Evolutionary conservation across 2,329 filamentous ascomycete species (phyloP), one percentile per base, ranked within the genome.

Genomic region (Pseudogymnoascus sp.): DNA sequence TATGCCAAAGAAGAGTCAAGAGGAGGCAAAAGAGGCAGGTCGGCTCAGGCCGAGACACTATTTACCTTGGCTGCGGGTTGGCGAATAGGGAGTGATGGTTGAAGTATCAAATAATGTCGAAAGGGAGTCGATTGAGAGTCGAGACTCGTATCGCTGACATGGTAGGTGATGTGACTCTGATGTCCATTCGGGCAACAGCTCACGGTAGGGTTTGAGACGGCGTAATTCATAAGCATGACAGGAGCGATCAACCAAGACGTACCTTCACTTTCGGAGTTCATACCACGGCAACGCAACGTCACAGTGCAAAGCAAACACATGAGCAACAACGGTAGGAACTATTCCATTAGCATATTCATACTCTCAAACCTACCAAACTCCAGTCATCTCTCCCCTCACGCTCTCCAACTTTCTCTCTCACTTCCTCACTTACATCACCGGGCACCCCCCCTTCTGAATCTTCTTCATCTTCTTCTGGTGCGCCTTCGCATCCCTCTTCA

Each of bases 351-450:
- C 25, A 47, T 39, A 47, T 37, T 43, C 37, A 47, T 38, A 22
- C 30, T 60, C 38, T 28, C 15, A 35, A 69, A 63, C 28, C 61
- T 61, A 2, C 73, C 71, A 2, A 68, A 70, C 9, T 28, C 22
- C 41, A 47, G n/a, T 14, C 5, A 2, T 41, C 38, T 62, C 36
- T 37, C 36, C 15, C 14, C 33, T 35, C 33, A 8, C 33, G 33
- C 33, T 4, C 9, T 11, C 33, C 33, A 35, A 35, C 11, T 35
- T 15, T 15, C 14, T 41, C 38, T 41, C 4, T 22, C 38, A 22
- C 38, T 22, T 12, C 7, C 18, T 22, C 41, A 47, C 41, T 20
- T 47, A 50, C 43, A 30, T 18, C 25, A 30, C n/a, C 8, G 18
- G 4, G 6, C 43, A 50, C 43, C 8, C 14, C 4, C 15, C 14